These are phyloP conservation scores for Neurospora pannonica DNA, from an alignment of 495 filamentous ascomycete species.

Conservation along the genomic window DNA sequence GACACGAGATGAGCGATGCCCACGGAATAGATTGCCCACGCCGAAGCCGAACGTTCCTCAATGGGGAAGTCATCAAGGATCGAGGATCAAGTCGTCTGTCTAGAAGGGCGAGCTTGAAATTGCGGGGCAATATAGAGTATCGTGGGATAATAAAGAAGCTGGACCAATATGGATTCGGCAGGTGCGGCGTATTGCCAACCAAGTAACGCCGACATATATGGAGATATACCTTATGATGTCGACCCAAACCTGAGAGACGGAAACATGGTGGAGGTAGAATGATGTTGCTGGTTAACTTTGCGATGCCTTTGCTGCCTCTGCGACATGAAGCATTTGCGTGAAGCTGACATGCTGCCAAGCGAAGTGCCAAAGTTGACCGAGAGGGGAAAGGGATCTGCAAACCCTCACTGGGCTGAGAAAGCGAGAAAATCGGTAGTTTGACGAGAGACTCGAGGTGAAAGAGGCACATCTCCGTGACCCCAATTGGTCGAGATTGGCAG, in stretches of 20 bases:
- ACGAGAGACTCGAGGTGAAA: neutral
- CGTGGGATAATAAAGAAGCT: neutral
- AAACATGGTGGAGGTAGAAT: neutral
- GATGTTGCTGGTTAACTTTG: neutral
- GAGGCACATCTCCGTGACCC: neutral
- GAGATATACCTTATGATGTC: neutral
- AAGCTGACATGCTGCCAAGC: neutral
- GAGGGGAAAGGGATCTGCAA: neutral
- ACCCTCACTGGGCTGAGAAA: neutral
- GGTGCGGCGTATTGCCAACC: neutral
- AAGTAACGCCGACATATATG: neutral
- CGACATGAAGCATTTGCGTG: neutral
- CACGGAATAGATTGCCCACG: neutral
- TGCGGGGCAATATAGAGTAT: neutral
- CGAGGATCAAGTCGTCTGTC: neutral
- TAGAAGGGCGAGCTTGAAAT: neutral
- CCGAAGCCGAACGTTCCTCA: neutral
- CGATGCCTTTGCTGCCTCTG: neutral
- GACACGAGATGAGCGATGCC: neutral
- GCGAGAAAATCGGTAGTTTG: neutral
- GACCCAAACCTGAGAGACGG: neutral
- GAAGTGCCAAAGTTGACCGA: neutral
- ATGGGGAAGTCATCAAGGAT: neutral
- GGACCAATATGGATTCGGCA: neutral
- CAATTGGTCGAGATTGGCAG: neutral